phyloP scores from a whole-genome alignment of 495 filamentous ascomycete species.

The Neurospora sp. region DNA sequence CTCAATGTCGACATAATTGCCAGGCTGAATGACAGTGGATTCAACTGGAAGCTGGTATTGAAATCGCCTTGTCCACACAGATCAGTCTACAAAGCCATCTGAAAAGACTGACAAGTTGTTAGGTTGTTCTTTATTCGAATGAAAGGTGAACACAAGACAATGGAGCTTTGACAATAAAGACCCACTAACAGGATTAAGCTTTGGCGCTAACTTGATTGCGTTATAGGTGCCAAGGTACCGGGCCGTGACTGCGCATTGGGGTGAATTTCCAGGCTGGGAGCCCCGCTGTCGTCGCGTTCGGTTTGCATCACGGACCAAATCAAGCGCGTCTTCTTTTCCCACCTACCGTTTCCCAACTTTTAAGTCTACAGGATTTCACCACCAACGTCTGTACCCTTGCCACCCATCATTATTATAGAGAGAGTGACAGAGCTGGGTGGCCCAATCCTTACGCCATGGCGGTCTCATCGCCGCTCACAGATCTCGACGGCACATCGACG shows the following conservation, averaged over 20 bases:
- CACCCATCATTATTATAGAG: background rate
- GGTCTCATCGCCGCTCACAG: conserved; percentile 13
- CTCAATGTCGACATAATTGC: background rate
- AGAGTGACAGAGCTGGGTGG: background rate
- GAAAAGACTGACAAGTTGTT: background rate
- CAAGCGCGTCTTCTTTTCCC: background rate
- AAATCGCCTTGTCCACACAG: background rate
- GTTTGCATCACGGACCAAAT: background rate
- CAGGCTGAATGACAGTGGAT: too few relatives aligned
- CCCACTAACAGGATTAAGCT: background rate
- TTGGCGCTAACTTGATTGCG: background rate
- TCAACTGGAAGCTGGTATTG: too few relatives aligned
- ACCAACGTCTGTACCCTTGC: background rate
- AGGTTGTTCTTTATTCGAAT: background rate
- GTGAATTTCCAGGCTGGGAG: background rate
- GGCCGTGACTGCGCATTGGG: background rate
- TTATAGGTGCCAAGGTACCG: background rate
- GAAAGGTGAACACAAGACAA: background rate
- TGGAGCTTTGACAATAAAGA: background rate
- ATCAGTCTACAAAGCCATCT: background rate
- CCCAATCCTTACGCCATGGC: background rate
- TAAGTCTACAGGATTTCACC: background rate
- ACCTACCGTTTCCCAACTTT: background rate
- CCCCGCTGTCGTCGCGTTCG: background rate
- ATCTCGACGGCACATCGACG: conserved; percentile 9